Base-by-base conservation (phyloP, 495 filamentous ascomycete genomes). In the Cercophora scortea region DNA sequence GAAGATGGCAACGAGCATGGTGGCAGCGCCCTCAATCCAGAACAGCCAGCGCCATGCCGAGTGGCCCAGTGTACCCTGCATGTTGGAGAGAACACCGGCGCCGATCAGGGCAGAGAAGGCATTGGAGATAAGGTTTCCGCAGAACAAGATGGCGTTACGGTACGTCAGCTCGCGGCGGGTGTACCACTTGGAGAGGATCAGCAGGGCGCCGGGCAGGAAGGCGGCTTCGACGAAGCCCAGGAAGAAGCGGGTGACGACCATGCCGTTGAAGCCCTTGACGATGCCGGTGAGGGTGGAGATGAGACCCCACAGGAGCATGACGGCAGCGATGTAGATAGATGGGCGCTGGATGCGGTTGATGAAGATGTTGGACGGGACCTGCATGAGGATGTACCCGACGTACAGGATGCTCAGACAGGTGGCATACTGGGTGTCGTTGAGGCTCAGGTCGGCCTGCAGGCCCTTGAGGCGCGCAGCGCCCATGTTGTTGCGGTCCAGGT, bases 241-340 rank as follows among this genome's bases (percentile, higher is more conserved):
- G 52, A 87, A 79, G 69, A 88, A 88, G 15, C 85, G 78, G 48
- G 79, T 75, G 4, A 74, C 73, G 11, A 87, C 71, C 54, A 88
- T 76, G 10, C 80, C 81, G 18, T 71, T 74, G 59, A 77, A 87
- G 64, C 71, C 80, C 12, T 78, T 73, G 5, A 73, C 79, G 25
- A 71, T 73, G 39, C 80, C 84, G 16, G 79, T 82, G 2, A 74
- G 69, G 0, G 79, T 81, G 0, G 82, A 85, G 47, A 89, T 81
- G 11, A 82, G 64, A n/a, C 84, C 84, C 86, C 86, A 89, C 4
- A 83, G 51, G 13, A 82, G 50, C 81, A 86, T 87, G 38, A 78
- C 71, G 17, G 57, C 63, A 0, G 80, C 72, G 64, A 79, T 63
- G 68, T 77, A 69, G 19, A 66, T 51, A 0, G 69, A 71, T 3